Evolutionary conservation across 768 basidiomycete species (phyloP).

Genomic region (Lentinula sp.): DNA sequence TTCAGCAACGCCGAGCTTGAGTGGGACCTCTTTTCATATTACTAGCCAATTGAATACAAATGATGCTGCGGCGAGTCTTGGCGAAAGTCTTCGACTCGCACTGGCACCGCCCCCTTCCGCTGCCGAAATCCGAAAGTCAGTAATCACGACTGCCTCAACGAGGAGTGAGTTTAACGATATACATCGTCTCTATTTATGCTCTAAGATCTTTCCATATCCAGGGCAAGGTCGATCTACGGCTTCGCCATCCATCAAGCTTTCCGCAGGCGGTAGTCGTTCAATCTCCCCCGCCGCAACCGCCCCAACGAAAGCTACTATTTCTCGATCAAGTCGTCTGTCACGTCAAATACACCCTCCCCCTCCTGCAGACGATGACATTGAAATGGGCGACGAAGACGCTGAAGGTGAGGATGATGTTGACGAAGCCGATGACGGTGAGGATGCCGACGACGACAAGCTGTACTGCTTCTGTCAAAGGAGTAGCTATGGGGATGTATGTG

Average conservation of each 20-base stretch:
- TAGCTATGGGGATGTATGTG: conserved; percentile 43
- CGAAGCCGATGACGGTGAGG: conserved; percentile 21
- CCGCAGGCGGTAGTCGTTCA: conserved; percentile 14
- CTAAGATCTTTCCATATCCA: not conserved
- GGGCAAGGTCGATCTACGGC: conserved; percentile 10
- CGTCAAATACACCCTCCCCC: conserved; percentile 34
- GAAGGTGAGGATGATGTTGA: not conserved
- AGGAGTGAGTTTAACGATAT: conserved; percentile 29
- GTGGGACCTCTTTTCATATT: not conserved
- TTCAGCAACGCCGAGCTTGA: not conserved
- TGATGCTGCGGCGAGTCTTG: not conserved
- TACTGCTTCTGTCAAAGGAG: conserved; percentile 50
- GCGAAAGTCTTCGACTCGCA: not conserved
- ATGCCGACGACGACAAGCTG: conserved; percentile 40
- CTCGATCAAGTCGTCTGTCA: conserved; percentile 36
- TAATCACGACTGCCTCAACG: conserved; percentile 21
- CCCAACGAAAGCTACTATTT: conserved; percentile 32
- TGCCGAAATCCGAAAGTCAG: conserved; percentile 11
- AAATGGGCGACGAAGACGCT: conserved; percentile 14
- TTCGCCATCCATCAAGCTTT: conserved; percentile 36
- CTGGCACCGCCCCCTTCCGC: not conserved
- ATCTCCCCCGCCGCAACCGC: conserved; percentile 27
- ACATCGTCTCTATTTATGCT: not conserved
- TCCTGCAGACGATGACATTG: conserved; percentile 32
- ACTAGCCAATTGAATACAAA: not conserved